Evolutionary conservation across 2,329 filamentous ascomycete genomes (phyloP).

Genomic region (Exutisphaerella laricina): DNA sequence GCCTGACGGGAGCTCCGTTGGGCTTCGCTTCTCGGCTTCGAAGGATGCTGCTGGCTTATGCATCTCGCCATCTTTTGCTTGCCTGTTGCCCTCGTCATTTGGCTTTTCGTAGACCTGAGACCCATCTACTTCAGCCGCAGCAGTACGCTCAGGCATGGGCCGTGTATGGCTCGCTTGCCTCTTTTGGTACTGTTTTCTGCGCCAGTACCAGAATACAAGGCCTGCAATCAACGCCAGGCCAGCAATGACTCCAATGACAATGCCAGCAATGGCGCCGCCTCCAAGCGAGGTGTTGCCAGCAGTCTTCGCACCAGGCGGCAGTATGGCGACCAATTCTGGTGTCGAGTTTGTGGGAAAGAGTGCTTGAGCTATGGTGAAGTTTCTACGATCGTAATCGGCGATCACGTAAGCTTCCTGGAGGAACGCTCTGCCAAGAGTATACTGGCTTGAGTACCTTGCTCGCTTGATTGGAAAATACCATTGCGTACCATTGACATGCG

Average conservation of each 20-base stretch:
- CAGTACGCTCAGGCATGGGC: background rate
- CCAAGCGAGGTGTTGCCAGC: background rate
- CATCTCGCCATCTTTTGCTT: background rate
- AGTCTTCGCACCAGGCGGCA: background rate
- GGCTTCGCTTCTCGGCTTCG: background rate
- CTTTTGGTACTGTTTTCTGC: background rate
- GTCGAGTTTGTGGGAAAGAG: conserved; percentile 5
- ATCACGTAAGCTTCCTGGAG: conserved; percentile 27
- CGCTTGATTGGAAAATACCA: conserved; percentile 24
- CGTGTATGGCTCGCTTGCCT: background rate
- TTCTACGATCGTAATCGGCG: conserved; percentile 10
- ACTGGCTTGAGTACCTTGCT: conserved; percentile 21
- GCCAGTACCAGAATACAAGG: conserved; percentile 3
- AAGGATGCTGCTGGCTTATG: background rate
- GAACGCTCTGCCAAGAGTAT: conserved; percentile 26
- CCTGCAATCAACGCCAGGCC: background rate
- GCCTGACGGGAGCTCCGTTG: background rate
- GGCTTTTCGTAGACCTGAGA: background rate
- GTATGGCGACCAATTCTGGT: conserved; percentile 3
- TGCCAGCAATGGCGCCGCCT: conserved; percentile 15
- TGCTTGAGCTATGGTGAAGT: conserved; percentile 8
- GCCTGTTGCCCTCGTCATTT: background rate
- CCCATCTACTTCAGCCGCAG: background rate
- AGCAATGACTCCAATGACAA: conserved; percentile 8
- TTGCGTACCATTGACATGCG: conserved; percentile 3